Percentiles rank a stretch among this genome's conserved stretches.
phyloP scores from a whole-genome alignment of 352 stramenopile species.

The Pythium angustatum region DNA sequence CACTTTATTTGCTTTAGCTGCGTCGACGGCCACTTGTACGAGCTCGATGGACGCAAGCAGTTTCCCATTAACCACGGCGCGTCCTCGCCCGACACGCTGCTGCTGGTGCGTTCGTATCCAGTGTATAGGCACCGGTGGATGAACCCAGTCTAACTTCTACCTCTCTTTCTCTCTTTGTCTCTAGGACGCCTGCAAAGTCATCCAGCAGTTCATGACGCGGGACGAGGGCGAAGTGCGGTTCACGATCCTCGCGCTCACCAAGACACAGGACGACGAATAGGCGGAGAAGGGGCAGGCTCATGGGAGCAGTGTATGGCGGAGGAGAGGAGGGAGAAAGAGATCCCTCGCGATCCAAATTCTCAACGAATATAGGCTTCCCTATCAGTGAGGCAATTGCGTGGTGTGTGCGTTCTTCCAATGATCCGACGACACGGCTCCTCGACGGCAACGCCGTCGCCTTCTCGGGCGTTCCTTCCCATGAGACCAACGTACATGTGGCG shows the following conservation, averaged over 20 bases:
- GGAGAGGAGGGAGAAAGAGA: no score
- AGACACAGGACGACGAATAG: constrained; percentile 44
- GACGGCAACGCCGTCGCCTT: no score
- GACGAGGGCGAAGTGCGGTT: constrained; percentile 95
- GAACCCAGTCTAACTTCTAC: neutral
- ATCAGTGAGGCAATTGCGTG: no score
- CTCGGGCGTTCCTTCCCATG: no score
- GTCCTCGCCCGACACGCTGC: constrained; percentile 81
- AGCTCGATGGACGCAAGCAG: constrained; percentile 95
- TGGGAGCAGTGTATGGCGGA: no score
- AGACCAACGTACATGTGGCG: no score
- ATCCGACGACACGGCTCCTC: no score
- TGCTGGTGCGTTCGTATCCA: constrained; percentile 50
- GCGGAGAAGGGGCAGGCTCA: no score
- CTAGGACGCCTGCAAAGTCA: constrained; percentile 87
- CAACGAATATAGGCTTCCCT: no score
- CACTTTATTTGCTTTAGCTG: constrained; percentile 97
- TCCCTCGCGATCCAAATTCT: no score
- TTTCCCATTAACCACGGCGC: constrained; percentile 93
- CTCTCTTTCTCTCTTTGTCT: neutral
- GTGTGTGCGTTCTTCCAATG: no score
- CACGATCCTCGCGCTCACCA: constrained; percentile 92
- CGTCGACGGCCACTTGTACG: constrained; percentile 92
- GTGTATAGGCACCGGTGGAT: neutral
- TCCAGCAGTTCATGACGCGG: constrained; percentile 93